Base-by-base conservation (phyloP, 805 yeast genomes). In the Myxozyma udenii region DNA sequence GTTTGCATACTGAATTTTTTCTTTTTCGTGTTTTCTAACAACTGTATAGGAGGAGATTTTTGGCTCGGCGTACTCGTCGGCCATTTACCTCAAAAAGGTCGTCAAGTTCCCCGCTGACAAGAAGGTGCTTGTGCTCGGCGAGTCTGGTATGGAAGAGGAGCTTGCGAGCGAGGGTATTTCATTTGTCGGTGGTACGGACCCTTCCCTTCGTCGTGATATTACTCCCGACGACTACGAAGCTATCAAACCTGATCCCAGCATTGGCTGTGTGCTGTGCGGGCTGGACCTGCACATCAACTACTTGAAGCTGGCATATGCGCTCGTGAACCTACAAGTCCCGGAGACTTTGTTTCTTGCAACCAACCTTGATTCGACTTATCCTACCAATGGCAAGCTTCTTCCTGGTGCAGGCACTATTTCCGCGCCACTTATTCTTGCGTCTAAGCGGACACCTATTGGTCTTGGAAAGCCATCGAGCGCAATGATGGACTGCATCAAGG, bases 341-440 rank as follows among this genome's bases (percentile, higher is more conserved):
- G 69, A 73, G 37, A 74, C 87, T 2, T 78, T 83, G 28, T 93
- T 88, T 68, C 74, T 93, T 58, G 98, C 97, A 21, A 93, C 98
- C 3, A 93, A 93, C 68, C 86, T 87, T 39, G 98, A 93, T 68
- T 85, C 96, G 1, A 93, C 98, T 0, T 93, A 82, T 73, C 98
- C 98, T 1, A 80, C 85, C 52, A 83, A 86, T 68, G 96, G 95
- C 1, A 74, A 79, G 61, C 78, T 87, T 44, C 76, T 93, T 44
- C 95, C 96, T 18, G 98, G 98, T 26, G 98, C 98, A 1, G 98
- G 98, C 1, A 83, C 96, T 1, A 79, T 88, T 58, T 83, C 91
- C 40, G 86, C 87, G 60, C 77, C 89, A 0, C 81, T 87, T 16
- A 79, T 87, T 1, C 80, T 71, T 60, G 83, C 91, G 11, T 71